Base-by-base conservation (phyloP, 148 eudicot species). In the Polygonum aviculare region DNA sequence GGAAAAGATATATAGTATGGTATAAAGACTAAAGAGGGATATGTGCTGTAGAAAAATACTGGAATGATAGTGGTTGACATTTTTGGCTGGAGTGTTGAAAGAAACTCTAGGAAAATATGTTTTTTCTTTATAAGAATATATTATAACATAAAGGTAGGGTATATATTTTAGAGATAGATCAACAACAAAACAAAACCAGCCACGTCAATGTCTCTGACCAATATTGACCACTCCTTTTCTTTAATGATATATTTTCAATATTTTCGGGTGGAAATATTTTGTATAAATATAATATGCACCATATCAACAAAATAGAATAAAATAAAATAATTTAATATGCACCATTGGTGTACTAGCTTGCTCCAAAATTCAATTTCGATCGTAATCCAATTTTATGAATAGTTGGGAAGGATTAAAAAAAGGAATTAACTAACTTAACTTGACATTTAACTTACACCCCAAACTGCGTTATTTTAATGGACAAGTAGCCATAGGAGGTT, bases 141-240 rank as follows among this genome's bases (percentile, higher is more conserved):
- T 26, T 26, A 35, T 69, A 35, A 4, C 9, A 41, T 71, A 39
- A 71, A 16, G 26, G 74, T 41, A 9, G 18, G 57, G 57, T 51
- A 5, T 52, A 44, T 9, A 7, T 44, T 33, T 72, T 21, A n/a
- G 16, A 71, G 74, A 71, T 18, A n/a, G 75, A n/a, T 26, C 0
- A 48, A 31, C 38, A 31, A 73, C 57, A 73, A 47, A 26, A 22
- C 38, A 73, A 73, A 73, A 41, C 38, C 75, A 47, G 75, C 75
- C 75, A 51, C 57, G 57, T 73, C 75, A 73, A 26, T 73, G 75
- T 48, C 75, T 73, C 35, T 51, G 75, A 73, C 75, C 49, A 47
- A 44, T 44, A 73, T 73, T 73, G 75, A 73, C 75, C 75, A 73
- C 59, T 73, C 36, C 75, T 73, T 67, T 67, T 67, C 21, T 67